These are phyloP conservation scores for Pyrenophora seminiperda DNA, from an alignment of 2,329 filamentous ascomycete genomes.

Conservation along the genomic window DNA sequence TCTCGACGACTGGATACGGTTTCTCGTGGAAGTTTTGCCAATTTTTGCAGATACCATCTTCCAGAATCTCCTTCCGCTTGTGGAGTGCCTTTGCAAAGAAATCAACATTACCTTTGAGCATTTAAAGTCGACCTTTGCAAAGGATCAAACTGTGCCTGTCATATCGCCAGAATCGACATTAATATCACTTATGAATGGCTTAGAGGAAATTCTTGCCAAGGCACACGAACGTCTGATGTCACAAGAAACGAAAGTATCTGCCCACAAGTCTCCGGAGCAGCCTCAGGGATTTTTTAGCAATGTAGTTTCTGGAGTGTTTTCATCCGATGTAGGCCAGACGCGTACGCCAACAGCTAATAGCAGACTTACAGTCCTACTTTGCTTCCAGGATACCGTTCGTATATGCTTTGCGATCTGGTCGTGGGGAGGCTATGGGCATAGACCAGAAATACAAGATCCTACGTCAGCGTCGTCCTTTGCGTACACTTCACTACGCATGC, in stretches of 20 bases:
- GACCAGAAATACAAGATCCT: constrained; percentile 63
- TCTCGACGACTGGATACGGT: constrained; percentile 88
- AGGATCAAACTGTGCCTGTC: constrained; percentile 35
- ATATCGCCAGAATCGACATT: constrained; percentile 70
- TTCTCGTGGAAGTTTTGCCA: constrained; percentile 81
- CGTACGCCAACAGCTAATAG: constrained; percentile 89
- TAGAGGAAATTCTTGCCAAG: constrained; percentile 87
- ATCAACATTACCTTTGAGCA: constrained; percentile 73
- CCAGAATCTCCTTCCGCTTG: constrained; percentile 85
- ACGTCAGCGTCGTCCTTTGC: constrained; percentile 80
- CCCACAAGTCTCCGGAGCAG: constrained; percentile 78
- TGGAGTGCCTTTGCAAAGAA: constrained; percentile 84
- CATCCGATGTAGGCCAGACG: constrained; percentile 75
- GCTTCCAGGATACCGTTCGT: constrained; percentile 92
- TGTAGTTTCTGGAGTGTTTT: constrained; percentile 90
- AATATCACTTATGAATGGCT: constrained; percentile 85
- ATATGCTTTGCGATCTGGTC: constrained; percentile 95
- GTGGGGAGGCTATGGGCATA: constrained; percentile 74
- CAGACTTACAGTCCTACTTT: constrained; percentile 88
- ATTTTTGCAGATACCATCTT: constrained; percentile 85
- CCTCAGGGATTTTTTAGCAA: constrained; percentile 89
- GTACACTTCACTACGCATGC: constrained; percentile 88
- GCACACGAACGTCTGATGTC: constrained; percentile 81
- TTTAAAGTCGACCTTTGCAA: constrained; percentile 68
- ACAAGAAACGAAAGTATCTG: constrained; percentile 73